These are phyloP conservation scores for Clonostachys rhizophaga DNA, from an alignment of 2,329 filamentous ascomycete species.

Conservation along the genomic window DNA sequence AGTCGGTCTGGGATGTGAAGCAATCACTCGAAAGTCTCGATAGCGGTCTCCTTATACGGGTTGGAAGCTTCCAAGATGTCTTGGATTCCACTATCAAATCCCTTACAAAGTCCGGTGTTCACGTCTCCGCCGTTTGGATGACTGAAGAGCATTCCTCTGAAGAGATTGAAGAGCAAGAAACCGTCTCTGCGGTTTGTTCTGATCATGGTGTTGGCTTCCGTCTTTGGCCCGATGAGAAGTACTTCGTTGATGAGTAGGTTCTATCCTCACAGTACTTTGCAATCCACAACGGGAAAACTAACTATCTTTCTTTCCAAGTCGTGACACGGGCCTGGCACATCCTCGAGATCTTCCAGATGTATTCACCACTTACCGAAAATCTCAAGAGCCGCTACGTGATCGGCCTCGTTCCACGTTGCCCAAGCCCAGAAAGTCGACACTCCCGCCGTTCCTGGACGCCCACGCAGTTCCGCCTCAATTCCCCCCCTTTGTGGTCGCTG, in stretches of 20 bases:
- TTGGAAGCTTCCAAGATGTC: slow-evolving; percentile 57
- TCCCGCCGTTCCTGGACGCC: slow-evolving; percentile 53
- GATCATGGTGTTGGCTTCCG: slow-evolving; percentile 53
- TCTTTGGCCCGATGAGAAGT: slow-evolving; percentile 71
- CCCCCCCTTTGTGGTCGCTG: slow-evolving; percentile 59
- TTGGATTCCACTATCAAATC: slow-evolving; percentile 28
- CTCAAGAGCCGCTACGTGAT: slow-evolving; percentile 64
- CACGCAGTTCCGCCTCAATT: slow-evolving; percentile 51
- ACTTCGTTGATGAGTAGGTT: slow-evolving; percentile 72
- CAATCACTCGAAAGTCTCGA: slow-evolving; percentile 49
- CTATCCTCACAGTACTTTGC: background rate
- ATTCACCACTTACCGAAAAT: slow-evolving; percentile 72
- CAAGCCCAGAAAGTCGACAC: slow-evolving; percentile 36
- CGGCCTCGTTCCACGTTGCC: slow-evolving; percentile 56
- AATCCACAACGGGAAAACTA: background rate
- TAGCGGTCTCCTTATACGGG: slow-evolving; percentile 59
- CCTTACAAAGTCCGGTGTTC: slow-evolving; percentile 42
- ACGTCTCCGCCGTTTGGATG: slow-evolving; percentile 67
- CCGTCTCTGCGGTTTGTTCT: slow-evolving; percentile 47
- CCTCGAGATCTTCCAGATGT: slow-evolving; percentile 64
- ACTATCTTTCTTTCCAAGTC: slow-evolving; percentile 36
- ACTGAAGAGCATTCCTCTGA: slow-evolving; percentile 66
- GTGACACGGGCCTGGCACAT: slow-evolving; percentile 56
- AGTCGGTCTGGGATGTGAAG: slow-evolving; percentile 72
- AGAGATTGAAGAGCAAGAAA: slow-evolving; percentile 60